Base-by-base conservation (phyloP, 192 early-diverging fungal species). In the Dissophora ornata region DNA sequence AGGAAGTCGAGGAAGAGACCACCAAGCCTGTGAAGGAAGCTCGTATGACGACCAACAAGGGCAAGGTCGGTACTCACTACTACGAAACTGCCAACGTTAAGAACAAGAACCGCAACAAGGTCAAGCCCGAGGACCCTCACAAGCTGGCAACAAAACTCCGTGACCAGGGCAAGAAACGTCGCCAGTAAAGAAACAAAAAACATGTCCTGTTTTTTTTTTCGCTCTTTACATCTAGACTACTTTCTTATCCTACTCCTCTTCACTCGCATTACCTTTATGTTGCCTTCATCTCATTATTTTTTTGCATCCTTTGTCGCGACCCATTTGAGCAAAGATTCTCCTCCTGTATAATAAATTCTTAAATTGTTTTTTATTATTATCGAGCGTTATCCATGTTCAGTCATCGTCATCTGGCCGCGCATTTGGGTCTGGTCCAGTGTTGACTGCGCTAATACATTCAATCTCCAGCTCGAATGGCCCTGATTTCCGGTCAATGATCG, bases 21-120 rank as follows among this genome's bases (percentile, higher is more conserved):
- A 67, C 67, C 48, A 86, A 81, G 63, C 58, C 65, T 19, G 62
- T 71, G 40, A 96, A 96, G 86, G 74, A 84, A 19, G 70, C 87
- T 40, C 90, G 96, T 49, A 93, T 93, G 92, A 94, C 90, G 29
- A 97, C 94, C 36, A 97, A 95, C 87, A 97, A 97, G 85, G 81
- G 83, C 47, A 97, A 96, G 83, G 88, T 94, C 46, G 95, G 95
- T 48, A 87, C 84, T 38, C 92, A 98, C 80, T 99, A 88, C 80
- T 99, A 99, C 62, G 90, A 92, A 58, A 85, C 83, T 3, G 95
- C 95, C 74, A 99, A 99, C 80, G 91, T 99, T 78, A 99, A 99
- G 86, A 97, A 97, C 83, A 84, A 86, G 80, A 95, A 95, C 81
- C 86, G 94, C 41, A 94, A 89, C 79, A 94, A 93, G 74, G 78